A percentile compares a stretch with the other conserved stretches of the same genome.
Conservation (phyloP, 1,284 basidiomycete species). For the Cerioporus squamosus region DNA sequence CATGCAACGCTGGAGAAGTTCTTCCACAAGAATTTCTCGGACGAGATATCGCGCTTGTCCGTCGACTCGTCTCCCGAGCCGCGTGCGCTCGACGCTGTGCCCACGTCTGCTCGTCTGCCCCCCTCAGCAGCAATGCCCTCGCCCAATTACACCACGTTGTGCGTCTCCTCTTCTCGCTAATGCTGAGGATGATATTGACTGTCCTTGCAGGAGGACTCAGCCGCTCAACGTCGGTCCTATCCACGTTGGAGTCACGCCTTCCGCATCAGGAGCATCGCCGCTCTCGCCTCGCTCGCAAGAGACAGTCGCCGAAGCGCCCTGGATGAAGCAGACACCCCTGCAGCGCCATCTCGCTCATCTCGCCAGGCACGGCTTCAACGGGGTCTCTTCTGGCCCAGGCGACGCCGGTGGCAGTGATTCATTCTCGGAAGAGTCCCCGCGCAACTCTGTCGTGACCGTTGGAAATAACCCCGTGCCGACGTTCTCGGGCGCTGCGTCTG, state of each 20-base stretch:
- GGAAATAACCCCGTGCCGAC: conserved; percentile 32
- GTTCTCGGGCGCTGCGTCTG: conserved; percentile 35
- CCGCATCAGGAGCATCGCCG: conserved; percentile 46
- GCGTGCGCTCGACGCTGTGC: conserved; percentile 18
- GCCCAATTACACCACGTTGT: conserved; percentile 21
- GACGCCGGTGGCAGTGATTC: conserved; percentile 62
- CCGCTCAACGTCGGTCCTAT: conserved; percentile 26
- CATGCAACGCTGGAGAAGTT: conserved; percentile 89
- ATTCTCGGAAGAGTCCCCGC: conserved; percentile 65
- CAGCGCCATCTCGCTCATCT: conserved; percentile 79
- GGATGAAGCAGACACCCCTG: conserved; percentile 69
- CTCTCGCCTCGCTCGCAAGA: conserved; percentile 25
- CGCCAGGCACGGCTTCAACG: conserved; percentile 78
- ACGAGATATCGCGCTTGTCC: conserved; percentile 79
- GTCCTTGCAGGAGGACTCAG: conserved; percentile 15
- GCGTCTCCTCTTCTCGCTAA: background rate
- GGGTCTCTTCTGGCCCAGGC: conserved; percentile 73
- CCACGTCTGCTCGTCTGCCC: conserved; percentile 19
- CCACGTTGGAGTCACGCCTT: conserved; percentile 19
- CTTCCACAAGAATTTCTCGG: conserved; percentile 88
- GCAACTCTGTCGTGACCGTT: conserved; percentile 73
- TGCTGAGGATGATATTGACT: background rate
- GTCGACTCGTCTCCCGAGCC: conserved; percentile 43
- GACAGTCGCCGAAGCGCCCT: conserved; percentile 27
- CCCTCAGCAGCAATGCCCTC: conserved; percentile 22